phyloP scores from a whole-genome alignment of 768 basidiomycete species.

The Favolaschia claudopus region DNA sequence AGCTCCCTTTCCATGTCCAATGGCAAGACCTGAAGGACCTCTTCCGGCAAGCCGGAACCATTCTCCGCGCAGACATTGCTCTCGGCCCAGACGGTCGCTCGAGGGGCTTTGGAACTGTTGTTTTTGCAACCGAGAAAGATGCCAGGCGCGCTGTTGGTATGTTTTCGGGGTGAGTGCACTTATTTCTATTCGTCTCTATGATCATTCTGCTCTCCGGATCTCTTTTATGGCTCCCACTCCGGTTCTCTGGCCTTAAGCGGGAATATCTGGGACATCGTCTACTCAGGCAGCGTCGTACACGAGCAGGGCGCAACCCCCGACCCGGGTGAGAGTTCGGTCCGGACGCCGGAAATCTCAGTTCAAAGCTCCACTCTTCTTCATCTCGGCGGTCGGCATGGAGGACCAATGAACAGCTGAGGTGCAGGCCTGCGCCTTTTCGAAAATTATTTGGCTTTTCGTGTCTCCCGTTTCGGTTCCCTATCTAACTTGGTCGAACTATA shows the following conservation, averaged over 20 bases:
- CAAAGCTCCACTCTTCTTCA: no score
- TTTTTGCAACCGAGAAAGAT: conserved; percentile 83
- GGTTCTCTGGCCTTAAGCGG: no score
- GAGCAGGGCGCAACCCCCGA: no score
- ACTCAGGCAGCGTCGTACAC: no score
- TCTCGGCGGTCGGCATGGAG: no score
- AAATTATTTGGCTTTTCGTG: conserved; percentile 7
- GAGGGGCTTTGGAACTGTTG: conserved; percentile 92
- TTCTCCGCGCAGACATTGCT: conserved; percentile 90
- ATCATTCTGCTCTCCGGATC: conserved; percentile 8
- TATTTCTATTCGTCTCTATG: conserved; percentile 9
- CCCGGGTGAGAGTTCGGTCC: no score
- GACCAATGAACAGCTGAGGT: no score
- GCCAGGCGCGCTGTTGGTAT: conserved; percentile 84
- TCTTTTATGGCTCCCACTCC: neutral
- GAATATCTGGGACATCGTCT: no score
- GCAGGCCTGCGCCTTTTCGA: no score
- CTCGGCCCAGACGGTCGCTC: conserved; percentile 89
- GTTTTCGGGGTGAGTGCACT: conserved; percentile 83
- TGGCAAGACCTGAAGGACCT: conserved; percentile 99
- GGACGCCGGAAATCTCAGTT: no score
- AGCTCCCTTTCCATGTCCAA: conserved; percentile 93
- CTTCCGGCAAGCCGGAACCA: conserved; percentile 89
- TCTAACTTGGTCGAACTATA: conserved; percentile 38
- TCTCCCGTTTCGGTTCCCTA: neutral